Percentiles rank a stretch among this genome's conserved stretches.
Conservation (phyloP, 139 green algal genomes). For the Spirogloea muscicola region DNA sequence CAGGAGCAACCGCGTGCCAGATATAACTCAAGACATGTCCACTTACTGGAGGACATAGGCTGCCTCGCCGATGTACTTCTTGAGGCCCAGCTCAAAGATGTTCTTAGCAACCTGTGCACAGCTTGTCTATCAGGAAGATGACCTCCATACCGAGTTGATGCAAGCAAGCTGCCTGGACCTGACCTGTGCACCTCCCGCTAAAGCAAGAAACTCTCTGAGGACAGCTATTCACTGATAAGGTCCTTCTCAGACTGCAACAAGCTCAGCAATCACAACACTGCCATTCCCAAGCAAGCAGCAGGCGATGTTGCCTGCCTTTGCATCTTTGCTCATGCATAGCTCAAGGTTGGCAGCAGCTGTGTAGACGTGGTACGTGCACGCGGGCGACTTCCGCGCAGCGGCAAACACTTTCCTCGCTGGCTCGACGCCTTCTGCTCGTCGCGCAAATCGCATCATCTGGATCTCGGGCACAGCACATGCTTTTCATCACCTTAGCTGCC, state of each 20-base stretch:
- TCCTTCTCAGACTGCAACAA: no score
- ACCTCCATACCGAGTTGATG: no score
- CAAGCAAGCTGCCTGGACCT: no score
- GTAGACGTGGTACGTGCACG: slow-evolving; percentile 78
- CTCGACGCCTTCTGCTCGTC: slow-evolving; percentile 59
- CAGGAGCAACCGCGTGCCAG: no score
- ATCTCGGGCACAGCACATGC: slow-evolving; percentile 24
- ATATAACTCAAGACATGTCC: no score
- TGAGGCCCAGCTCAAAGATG: slow-evolving; percentile 89
- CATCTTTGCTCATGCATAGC: slow-evolving; percentile 65
- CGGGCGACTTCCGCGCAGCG: slow-evolving; percentile 62
- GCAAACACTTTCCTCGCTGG: slow-evolving; percentile 76
- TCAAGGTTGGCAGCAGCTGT: slow-evolving; percentile 75
- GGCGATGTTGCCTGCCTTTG: slow-evolving; percentile 14
- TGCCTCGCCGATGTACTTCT: slow-evolving; percentile 59
- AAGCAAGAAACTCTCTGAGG: no score
- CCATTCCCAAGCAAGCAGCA: no score
- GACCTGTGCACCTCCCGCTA: no score
- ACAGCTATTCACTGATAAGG: no score
- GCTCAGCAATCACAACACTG: no score
- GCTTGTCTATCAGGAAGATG: no score
- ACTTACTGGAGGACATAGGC: slow-evolving; percentile 72
- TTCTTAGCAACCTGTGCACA: slow-evolving; percentile 69
- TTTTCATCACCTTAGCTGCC: no score
- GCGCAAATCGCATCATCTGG: slow-evolving; percentile 79